Evolutionary conservation across 2,329 filamentous ascomycete genomes (phyloP).

Genomic region (Fusarium chaquense): DNA sequence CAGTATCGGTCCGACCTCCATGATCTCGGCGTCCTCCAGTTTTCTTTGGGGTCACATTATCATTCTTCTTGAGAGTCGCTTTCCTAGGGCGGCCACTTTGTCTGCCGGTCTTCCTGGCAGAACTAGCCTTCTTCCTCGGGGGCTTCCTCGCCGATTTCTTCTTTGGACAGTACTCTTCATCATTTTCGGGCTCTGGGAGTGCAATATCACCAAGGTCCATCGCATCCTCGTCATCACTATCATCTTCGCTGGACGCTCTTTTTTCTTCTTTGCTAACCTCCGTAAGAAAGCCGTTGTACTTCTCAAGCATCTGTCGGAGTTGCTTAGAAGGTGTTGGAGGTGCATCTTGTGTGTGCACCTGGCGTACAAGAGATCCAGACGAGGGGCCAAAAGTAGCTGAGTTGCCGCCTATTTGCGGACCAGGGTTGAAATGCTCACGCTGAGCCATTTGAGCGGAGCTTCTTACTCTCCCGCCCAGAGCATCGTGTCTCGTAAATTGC

Average conservation of each 20-base stretch:
- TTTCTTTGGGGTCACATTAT: not conserved
- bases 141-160: not conserved
- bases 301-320: conserved; percentile 16
- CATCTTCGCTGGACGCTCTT: not conserved
- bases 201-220: conserved; percentile 1
- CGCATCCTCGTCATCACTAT: not conserved
- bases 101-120: conserved; percentile 1
- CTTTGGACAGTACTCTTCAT: conserved; percentile 33
- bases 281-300: not conserved
- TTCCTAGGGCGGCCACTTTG: conserved; percentile 7
- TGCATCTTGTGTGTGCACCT: no score
- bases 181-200: conserved; percentile 33
- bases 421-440: not conserved
- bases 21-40: not conserved
- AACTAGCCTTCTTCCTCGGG: conserved; percentile 4
- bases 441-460: not conserved
- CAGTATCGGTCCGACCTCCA: not conserved
- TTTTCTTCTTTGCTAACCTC: not conserved
- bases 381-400: not conserved
- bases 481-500: not conserved
- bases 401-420: no score
- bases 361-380: not conserved
- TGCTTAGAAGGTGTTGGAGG: not conserved
- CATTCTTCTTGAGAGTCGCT: not conserved
- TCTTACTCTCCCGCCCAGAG: no score